Conservation (phyloP, 1,284 basidiomycete species). For the Mycena sp. region DNA sequence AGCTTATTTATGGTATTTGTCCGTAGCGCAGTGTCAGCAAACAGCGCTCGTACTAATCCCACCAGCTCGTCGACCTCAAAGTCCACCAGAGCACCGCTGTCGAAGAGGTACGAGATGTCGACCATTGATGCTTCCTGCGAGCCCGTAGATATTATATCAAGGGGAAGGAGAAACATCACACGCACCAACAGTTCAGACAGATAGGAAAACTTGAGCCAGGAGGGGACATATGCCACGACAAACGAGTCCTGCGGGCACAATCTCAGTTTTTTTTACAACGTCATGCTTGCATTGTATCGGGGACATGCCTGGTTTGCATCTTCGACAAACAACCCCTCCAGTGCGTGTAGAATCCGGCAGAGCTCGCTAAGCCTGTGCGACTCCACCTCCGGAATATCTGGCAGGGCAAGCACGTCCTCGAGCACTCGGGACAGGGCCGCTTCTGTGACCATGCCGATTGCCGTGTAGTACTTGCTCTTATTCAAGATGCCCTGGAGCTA, state of each 20-base stretch:
- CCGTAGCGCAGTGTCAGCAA: slow-evolving; percentile 89
- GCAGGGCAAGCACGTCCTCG: slow-evolving; percentile 79
- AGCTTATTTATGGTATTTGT: slow-evolving; percentile 79
- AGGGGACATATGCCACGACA: slow-evolving; percentile 81
- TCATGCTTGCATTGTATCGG: not conserved
- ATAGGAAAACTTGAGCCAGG: slow-evolving; percentile 97
- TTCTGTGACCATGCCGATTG: slow-evolving; percentile 82
- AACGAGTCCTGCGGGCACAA: slow-evolving; percentile 63
- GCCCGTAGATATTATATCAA: slow-evolving; percentile 16
- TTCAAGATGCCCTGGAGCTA: slow-evolving; percentile 60
- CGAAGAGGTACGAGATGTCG: slow-evolving; percentile 94
- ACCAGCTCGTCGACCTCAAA: slow-evolving; percentile 89
- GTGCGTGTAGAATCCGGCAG: slow-evolving; percentile 78
- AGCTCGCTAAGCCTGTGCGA: slow-evolving; percentile 87
- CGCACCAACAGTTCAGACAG: slow-evolving; percentile 88
- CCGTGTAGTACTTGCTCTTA: slow-evolving; percentile 72
- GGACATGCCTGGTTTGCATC: slow-evolving; percentile 62
- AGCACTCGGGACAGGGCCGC: slow-evolving; percentile 76
- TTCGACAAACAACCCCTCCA: slow-evolving; percentile 86
- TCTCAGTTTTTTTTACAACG: not conserved
- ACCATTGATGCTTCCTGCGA: slow-evolving; percentile 89
- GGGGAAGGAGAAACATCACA: slow-evolving; percentile 27
- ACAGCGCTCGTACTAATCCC: slow-evolving; percentile 85
- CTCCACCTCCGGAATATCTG: slow-evolving; percentile 93
- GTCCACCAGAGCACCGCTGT: slow-evolving; percentile 91